Evolutionary conservation across 2,329 filamentous ascomycete species (phyloP).

Genomic region (Alternaria gaisen): DNA sequence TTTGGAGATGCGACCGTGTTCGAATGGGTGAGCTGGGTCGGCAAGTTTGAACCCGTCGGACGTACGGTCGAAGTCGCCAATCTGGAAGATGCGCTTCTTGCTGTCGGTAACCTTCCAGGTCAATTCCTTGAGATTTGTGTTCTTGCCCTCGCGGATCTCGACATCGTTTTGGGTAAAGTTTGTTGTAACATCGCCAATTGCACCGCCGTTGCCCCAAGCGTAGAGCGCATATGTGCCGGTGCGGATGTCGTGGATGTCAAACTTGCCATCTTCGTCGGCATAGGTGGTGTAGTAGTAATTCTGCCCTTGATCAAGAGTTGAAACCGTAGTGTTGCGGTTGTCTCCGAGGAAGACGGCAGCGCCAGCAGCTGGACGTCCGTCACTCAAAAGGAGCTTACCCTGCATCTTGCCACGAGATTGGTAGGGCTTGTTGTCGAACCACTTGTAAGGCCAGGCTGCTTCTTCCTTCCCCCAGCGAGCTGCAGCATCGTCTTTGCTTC

Average conservation of each 20-base stretch:
- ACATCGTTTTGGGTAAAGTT: slow-evolving; percentile 55
- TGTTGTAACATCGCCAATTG: slow-evolving; percentile 57
- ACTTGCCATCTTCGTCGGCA: slow-evolving; percentile 55
- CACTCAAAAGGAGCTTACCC: slow-evolving; percentile 57
- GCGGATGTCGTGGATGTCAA: slow-evolving; percentile 57
- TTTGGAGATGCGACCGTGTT: slow-evolving; percentile 56
- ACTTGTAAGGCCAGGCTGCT: slow-evolving; percentile 59
- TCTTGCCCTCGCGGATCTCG: slow-evolving; percentile 45
- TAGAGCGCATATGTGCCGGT: slow-evolving; percentile 58
- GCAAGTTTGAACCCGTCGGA: slow-evolving; percentile 55
- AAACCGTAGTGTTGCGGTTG: slow-evolving; percentile 55
- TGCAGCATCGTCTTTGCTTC: slow-evolving; percentile 56
- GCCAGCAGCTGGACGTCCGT: slow-evolving; percentile 58
- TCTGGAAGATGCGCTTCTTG: slow-evolving; percentile 58
- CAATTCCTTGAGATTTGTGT: slow-evolving; percentile 52
- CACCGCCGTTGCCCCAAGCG: slow-evolving; percentile 61
- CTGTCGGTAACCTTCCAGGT: slow-evolving; percentile 53
- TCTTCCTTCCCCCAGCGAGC: slow-evolving; percentile 54
- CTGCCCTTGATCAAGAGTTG: slow-evolving; percentile 59
- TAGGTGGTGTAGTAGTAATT: slow-evolving; percentile 62
- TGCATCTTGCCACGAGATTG: slow-evolving; percentile 60
- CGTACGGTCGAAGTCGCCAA: slow-evolving; percentile 60
- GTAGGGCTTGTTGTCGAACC: slow-evolving; percentile 58
- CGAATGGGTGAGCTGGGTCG: slow-evolving; percentile 53
- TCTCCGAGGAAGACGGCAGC: slow-evolving; percentile 63